Evolutionary conservation across 768 basidiomycete species (phyloP).

Genomic region (Boletales sp.): DNA sequence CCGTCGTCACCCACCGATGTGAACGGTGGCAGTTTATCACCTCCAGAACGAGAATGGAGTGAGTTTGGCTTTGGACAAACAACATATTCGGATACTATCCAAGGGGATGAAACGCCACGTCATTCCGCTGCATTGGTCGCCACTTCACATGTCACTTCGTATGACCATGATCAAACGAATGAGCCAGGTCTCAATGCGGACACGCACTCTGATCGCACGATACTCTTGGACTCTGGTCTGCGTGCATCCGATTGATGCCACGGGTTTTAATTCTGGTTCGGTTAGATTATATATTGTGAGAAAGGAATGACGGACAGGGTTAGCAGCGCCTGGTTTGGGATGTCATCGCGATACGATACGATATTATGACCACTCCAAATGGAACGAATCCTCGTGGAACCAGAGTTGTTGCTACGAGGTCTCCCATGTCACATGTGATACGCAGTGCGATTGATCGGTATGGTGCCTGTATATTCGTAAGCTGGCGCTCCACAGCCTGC

Average conservation of each 20-base stretch:
- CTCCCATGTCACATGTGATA: too few relatives aligned
- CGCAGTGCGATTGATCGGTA: too few relatives aligned
- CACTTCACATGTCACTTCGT: slow-evolving; percentile 20
- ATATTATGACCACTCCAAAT: slow-evolving; percentile 6
- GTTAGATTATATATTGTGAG: slow-evolving; percentile 5
- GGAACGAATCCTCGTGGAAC: too few relatives aligned
- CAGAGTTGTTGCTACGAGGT: too few relatives aligned
- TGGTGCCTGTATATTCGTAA: too few relatives aligned
- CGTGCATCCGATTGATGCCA: slow-evolving; percentile 10
- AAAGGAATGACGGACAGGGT: not conserved
- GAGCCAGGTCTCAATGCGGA: slow-evolving; percentile 17
- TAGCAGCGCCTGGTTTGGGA: not conserved
- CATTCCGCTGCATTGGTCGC: slow-evolving; percentile 31
- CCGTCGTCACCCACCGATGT: slow-evolving; percentile 26
- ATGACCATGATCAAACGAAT: slow-evolving; percentile 20
- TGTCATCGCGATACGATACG: slow-evolving; percentile 9
- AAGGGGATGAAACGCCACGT: slow-evolving; percentile 46
- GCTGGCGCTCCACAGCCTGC: too few relatives aligned
- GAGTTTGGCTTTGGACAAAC: slow-evolving; percentile 39
- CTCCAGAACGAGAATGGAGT: slow-evolving; percentile 36
- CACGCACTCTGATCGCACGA: slow-evolving; percentile 26
- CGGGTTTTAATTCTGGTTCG: slow-evolving; percentile 6
- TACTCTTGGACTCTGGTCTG: slow-evolving; percentile 19
- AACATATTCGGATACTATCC: slow-evolving; percentile 29
- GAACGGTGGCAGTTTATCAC: slow-evolving; percentile 19